Base-by-base conservation (phyloP, 176 grass and related monocot species). In the Zea luxurians region DNA sequence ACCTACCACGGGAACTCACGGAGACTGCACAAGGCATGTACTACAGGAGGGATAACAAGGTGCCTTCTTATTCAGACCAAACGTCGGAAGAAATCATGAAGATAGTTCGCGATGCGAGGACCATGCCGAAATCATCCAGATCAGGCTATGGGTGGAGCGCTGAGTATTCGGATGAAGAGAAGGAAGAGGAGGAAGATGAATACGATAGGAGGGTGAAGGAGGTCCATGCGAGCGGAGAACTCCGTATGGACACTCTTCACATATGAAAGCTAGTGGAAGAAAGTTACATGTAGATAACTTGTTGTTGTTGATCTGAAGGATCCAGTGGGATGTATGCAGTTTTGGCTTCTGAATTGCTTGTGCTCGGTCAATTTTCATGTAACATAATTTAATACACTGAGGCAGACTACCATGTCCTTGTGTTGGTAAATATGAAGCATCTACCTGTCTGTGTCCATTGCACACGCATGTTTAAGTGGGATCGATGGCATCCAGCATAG, bases 1-100 rank as follows among this genome's bases (percentile, higher is more conserved):
- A 97, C 84, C 79, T 97, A 45, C 95, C 95, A 4, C 91, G 95
- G 79, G 95, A 94, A 80, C 89, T 97, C 16, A 94, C 89, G 0
- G 91, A 94, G 61, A 47, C 85, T 1, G 95, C 87, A 10, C 91
- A 97, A 64, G 83, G 83, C 27, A 77, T 82, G 48, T 97, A 97
- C 65, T 97, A 89, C 78, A 97, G 74, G 84, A 89, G 85, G 77
- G 91, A 97, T 52, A 92, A 83, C 83, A 71, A 53, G 4, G 89
- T 90, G 48, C 95, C 95, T 34, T 90, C 85, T 21, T 94, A 82
- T 50, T 98, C 95, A 52, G 83, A 87, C 10, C 95, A 98, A 75
- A 81, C 85, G 52, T 78, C 86, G 20, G 89, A 94, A 21, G 95
- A 94, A 27, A 94, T 98, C 80, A 90, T 86, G 85, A 88, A 86